phyloP scores from a whole-genome alignment of 2,329 filamentous ascomycete species.

The Plenodomus tracheiphilus region DNA sequence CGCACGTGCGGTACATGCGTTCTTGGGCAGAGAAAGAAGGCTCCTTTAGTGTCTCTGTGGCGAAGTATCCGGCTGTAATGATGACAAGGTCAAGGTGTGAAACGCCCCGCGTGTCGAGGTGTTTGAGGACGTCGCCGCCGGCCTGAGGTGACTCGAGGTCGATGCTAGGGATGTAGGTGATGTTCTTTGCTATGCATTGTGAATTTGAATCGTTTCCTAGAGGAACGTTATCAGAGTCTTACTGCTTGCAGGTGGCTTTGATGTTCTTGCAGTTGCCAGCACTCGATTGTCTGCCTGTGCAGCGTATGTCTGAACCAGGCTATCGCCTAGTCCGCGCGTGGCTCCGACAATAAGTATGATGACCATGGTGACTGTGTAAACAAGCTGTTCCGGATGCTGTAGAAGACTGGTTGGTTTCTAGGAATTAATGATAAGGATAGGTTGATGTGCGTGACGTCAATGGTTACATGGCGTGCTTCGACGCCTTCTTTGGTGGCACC shows the following conservation, averaged over 20 bases:
- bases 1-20: slow-evolving; percentile 70
- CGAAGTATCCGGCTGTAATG: slow-evolving; percentile 71
- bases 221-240: neutral
- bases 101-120: slow-evolving; percentile 53
- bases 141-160: slow-evolving; percentile 52
- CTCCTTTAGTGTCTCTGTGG: slow-evolving; percentile 65
- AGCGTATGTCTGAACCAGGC: slow-evolving; percentile 63
- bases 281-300: slow-evolving; percentile 51
- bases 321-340: slow-evolving; percentile 68
- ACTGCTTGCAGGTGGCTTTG: slow-evolving; percentile 46
- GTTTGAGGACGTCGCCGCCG: slow-evolving; percentile 47
- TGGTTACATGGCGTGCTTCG: neutral
- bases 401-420: neutral
- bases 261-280: slow-evolving; percentile 62
- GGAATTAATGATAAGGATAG: neutral
- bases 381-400: neutral
- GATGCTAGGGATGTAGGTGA: slow-evolving; percentile 62
- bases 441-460: neutral
- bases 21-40: slow-evolving; percentile 69
- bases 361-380: slow-evolving; percentile 18
- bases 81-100: slow-evolving; percentile 53
- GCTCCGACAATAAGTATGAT: slow-evolving; percentile 67
- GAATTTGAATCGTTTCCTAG: neutral
- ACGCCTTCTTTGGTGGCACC: neutral
- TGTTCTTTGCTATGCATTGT: slow-evolving; percentile 33